A percentile compares a stretch with the other conserved stretches of the same genome.
Evolutionary conservation across 192 early-diverging fungal species (phyloP).

Genomic region (Backusella sp.): DNA sequence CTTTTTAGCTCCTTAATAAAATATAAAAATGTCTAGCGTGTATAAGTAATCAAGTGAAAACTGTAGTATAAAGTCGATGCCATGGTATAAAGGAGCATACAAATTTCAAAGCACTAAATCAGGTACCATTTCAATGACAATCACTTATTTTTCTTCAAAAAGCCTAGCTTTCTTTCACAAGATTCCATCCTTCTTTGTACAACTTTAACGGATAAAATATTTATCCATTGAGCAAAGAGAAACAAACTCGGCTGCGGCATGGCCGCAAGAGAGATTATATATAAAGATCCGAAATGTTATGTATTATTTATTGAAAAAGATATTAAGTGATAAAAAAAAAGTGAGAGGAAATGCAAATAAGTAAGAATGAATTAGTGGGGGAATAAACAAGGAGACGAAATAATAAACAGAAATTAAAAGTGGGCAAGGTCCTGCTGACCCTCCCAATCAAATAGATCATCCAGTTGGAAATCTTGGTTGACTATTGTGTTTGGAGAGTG

Average conservation of each 20-base stretch:
- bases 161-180: too few species aligned
- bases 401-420: slow-evolving; percentile 14
- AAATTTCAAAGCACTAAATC: not conserved
- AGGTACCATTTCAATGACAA: not conserved
- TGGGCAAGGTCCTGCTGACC: slow-evolving; percentile 26
- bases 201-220: not conserved
- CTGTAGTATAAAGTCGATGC: not conserved
- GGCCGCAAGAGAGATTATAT: not conserved
- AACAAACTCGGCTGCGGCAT: not conserved
- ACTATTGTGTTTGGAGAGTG: slow-evolving; percentile 6
- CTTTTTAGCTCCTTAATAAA: too few species aligned
- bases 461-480: slow-evolving; percentile 24
- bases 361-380: slow-evolving; percentile 2
- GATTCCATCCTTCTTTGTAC: not conserved
- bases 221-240: not conserved
- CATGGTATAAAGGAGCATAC: not conserved
- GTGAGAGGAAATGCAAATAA: slow-evolving; percentile 1
- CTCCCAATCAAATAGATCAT: slow-evolving; percentile 41
- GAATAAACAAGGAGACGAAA: not conserved
- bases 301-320: slow-evolving; percentile 8
- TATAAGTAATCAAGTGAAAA: not conserved
- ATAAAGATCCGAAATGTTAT: slow-evolving; percentile 10
- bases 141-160: not conserved
- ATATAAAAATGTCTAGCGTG: not conserved
- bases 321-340: not conserved